Base-by-base conservation (phyloP, 75 land plant species). In the Picea glauca region DNA sequence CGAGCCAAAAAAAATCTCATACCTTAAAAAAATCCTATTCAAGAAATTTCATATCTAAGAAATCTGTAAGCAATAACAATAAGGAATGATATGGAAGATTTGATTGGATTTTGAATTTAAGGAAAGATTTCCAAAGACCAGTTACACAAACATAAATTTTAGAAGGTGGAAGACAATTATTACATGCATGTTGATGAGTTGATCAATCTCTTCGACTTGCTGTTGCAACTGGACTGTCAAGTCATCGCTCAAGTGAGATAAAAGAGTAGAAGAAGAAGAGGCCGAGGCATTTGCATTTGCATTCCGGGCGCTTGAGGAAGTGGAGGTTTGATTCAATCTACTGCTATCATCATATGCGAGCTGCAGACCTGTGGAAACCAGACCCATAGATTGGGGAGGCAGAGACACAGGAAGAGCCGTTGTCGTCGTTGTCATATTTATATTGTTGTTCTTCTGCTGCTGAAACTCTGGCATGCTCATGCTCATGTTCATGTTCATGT, bases 151-250 rank as follows among this genome's bases (percentile, higher is more conserved):
- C 54, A 46, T 46, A 8, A 46, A 46, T 46, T 46, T 46, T 6
- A 17, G n/a, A 60, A 43, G 1, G 8, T 30, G 20, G 43, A 26
- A 58, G 56, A 58, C 57, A 64, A 40, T 12, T 43, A 17, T 26
- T 80, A 89, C 91, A 85, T 87, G 90, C 8, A 81, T 78, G 15
- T 80, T 82, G 78, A 88, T 38, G 31, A 88, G 72, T n/a, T 85
- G 90, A 58, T 89, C 91, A 73, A 84, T 78, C 58, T 89, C 92
- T 4, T 81, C 84, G 38, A 75, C 67, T 33, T 90, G 87, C 58
- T 75, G 72, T 61, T 83, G 83, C 74, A 86, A 54, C 4, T 66
- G 76, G 30, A 77, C 56, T 14, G 40, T 64, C 58, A 88, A 75
- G 62, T 86, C 88, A 0, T 88, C 89, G 8, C 82, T 78, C 61